phyloP scores from a whole-genome alignment of 129 eudicot genomes.

The Ambrosia trifida region DNA sequence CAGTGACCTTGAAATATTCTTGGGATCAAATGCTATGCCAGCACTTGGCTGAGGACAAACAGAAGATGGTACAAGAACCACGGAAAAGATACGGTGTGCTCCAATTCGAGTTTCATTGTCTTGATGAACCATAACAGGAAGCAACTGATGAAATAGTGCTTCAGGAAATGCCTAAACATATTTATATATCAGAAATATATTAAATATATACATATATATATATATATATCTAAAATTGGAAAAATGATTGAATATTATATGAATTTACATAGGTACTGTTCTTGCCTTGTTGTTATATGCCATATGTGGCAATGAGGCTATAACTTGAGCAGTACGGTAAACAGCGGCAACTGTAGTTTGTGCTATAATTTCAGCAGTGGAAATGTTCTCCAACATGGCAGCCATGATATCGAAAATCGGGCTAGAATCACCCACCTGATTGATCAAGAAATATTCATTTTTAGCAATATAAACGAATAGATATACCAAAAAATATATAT shows the following conservation, averaged over 20 bases:
- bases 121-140: slow-evolving; percentile 68
- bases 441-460: slow-evolving; percentile 8
- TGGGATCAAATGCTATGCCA: slow-evolving; percentile 16
- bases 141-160: slow-evolving; percentile 69
- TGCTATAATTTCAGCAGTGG: slow-evolving; percentile 56
- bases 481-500: neutral
- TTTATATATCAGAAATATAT: neutral
- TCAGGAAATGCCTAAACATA: slow-evolving; percentile 66
- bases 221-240: neutral
- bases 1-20: slow-evolving; percentile 52
- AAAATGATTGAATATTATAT: slow-evolving; percentile 3
- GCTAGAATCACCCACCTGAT: slow-evolving; percentile 81
- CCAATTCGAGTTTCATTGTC: slow-evolving; percentile 68
- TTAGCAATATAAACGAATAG: slow-evolving; percentile 13
- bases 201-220: too few species aligned
- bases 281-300: slow-evolving; percentile 65
- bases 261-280: slow-evolving; percentile 12
- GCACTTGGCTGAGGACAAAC: slow-evolving; percentile 56
- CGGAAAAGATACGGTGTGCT: slow-evolving; percentile 72
- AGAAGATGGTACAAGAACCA: slow-evolving; percentile 81
- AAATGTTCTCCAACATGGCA: slow-evolving; percentile 73
- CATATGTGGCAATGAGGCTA: slow-evolving; percentile 63
- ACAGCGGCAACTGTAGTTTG: slow-evolving; percentile 74
- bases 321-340: slow-evolving; percentile 65
- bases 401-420: slow-evolving; percentile 81